These are phyloP conservation scores for Aquilaria agallochum DNA, from an alignment of 441 rosid species.

Conservation along the genomic window DNA sequence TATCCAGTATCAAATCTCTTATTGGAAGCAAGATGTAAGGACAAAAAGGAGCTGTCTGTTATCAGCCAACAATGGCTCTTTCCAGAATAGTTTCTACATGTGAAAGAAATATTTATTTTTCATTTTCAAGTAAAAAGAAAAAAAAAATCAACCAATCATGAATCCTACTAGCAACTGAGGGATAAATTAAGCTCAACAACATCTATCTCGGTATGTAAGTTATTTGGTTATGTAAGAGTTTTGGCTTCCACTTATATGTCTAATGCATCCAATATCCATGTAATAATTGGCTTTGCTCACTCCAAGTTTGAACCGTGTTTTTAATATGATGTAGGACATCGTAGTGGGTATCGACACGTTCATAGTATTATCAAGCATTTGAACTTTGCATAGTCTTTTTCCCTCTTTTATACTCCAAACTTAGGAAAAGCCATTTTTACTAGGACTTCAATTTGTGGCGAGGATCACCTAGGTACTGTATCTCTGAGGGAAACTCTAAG, in stretches of 20 bases:
- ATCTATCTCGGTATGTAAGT: slow-evolving; percentile 72
- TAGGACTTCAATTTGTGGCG: slow-evolving; percentile 84
- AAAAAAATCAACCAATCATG: slow-evolving; percentile 70
- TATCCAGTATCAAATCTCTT: slow-evolving; percentile 93
- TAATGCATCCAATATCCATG: neutral
- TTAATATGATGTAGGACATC: neutral
- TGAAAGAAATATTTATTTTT: neutral
- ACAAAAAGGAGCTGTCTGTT: slow-evolving; percentile 13
- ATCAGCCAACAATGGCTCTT: too few relatives aligned
- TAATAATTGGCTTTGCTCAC: slow-evolving; percentile 7
- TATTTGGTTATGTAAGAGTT: neutral
- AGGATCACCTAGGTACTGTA: slow-evolving; percentile 76
- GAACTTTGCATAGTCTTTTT: too few relatives aligned
- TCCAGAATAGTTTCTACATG: neutral
- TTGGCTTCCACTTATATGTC: neutral
- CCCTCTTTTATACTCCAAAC: neutral
- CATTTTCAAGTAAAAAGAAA: slow-evolving; percentile 68
- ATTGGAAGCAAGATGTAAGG: slow-evolving; percentile 83
- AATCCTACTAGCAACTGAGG: slow-evolving; percentile 56
- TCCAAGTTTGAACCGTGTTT: neutral
- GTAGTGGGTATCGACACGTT: too few relatives aligned
- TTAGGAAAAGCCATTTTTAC: slow-evolving; percentile 82
- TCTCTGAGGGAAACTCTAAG: slow-evolving; percentile 80
- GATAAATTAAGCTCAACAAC: slow-evolving; percentile 67
- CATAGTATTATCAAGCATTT: too few relatives aligned